These are phyloP conservation scores for Trichoderma hamatum DNA, from an alignment of 2,329 filamentous ascomycete species.

Conservation along the genomic window DNA sequence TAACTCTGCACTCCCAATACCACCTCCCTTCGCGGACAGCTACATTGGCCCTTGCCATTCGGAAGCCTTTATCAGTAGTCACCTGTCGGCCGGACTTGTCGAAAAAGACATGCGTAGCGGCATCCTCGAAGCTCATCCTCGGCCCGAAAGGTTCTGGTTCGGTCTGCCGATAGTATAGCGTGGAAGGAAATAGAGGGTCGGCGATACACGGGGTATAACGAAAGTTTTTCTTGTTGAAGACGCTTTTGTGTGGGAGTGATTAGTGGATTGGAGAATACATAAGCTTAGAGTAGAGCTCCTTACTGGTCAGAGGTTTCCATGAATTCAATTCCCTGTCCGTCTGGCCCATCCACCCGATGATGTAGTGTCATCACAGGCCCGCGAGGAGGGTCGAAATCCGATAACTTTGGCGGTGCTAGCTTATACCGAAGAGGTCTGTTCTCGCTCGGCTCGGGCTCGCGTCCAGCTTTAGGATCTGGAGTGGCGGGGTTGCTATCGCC, in stretches of 20 bases:
- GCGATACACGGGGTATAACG: slow-evolving; percentile 90
- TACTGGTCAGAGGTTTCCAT: slow-evolving; percentile 68
- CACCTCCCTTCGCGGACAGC: slow-evolving; percentile 85
- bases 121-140: slow-evolving; percentile 90
- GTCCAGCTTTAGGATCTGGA: slow-evolving; percentile 55
- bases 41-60: slow-evolving; percentile 88
- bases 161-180: slow-evolving; percentile 85
- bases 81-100: slow-evolving; percentile 74
- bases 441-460: slow-evolving; percentile 48
- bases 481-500: slow-evolving; percentile 58
- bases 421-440: slow-evolving; percentile 63
- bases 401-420: slow-evolving; percentile 63
- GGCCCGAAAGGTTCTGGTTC: slow-evolving; percentile 82
- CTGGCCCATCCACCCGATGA: slow-evolving; percentile 54
- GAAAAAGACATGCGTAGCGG: slow-evolving; percentile 82
- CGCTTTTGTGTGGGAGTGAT: slow-evolving; percentile 37
- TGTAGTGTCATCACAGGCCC: slow-evolving; percentile 61
- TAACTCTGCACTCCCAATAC: slow-evolving; percentile 93
- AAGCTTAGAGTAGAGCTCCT: slow-evolving; percentile 33
- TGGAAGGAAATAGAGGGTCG: slow-evolving; percentile 83
- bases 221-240: slow-evolving; percentile 72
- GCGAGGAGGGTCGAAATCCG: slow-evolving; percentile 63
- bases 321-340: slow-evolving; percentile 59
- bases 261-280: slow-evolving; percentile 16
- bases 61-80: slow-evolving; percentile 89